Conservation (phyloP, 2,329 filamentous ascomycete species). For the Botrytis porri region DNA sequence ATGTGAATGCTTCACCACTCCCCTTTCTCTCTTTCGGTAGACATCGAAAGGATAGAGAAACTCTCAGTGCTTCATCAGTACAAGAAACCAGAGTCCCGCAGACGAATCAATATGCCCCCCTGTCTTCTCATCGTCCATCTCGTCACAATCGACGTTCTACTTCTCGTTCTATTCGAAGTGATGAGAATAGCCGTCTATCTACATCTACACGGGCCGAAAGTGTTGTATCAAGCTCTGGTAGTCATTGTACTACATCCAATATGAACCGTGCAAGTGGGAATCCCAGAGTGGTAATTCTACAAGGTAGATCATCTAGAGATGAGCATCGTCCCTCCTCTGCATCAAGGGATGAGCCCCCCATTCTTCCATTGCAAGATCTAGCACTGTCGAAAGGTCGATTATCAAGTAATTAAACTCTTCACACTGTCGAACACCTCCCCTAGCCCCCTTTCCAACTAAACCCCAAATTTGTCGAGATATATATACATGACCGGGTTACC, state of each 20-base stretch:
- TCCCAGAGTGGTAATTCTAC: not conserved
- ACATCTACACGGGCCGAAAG: not conserved
- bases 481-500: not conserved
- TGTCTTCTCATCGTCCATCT: too few relatives aligned
- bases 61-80: not conserved
- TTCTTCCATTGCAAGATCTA: not conserved
- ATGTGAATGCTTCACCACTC: not conserved
- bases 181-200: not conserved
- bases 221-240: not conserved
- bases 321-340: not conserved
- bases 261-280: not conserved
- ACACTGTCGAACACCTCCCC: not conserved
- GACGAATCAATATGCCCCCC: not conserved
- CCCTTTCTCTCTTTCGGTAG: not conserved
- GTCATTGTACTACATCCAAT: not conserved
- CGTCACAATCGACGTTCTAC: not conserved
- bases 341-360: not conserved
- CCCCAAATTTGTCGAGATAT: not conserved
- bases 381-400: not conserved
- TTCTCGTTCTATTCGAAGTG: not conserved
- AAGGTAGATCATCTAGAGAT: not conserved
- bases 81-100: not conserved
- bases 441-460: not conserved
- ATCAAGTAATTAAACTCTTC: not conserved
- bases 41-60: not conserved